Evolutionary conservation across 176 grass and related monocot genomes (phyloP), one percentile per base, ranked within the genome.

Genomic region (Avena eriantha): DNA sequence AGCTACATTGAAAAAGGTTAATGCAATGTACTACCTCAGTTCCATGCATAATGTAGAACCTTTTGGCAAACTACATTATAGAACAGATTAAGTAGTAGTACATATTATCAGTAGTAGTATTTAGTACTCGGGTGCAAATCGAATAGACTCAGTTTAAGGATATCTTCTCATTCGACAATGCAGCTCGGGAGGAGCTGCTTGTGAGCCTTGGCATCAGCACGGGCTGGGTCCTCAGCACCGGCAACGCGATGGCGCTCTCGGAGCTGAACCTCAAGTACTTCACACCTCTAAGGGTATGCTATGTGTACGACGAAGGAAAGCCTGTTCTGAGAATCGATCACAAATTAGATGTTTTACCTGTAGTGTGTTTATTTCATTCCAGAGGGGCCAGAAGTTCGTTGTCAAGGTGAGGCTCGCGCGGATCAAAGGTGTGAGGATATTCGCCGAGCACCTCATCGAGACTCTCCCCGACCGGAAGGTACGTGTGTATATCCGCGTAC

Each of bases 131-230:
- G 19, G 10, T 60, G 57, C 57, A 60, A 60, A 10, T 60, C 8
- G 7, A 7, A 24, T 0, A 63, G 59, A 63, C 59, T 23, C 22
- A 10, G 5, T 26, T 26, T 26, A 26, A n/a, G 7, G 21, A 22
- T 11, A 22, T 5, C 17, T 19, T 56, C 54, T 56, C 4, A 57
- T 19, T 19, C 7, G 19, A 5, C 14, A 47, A 0, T 78, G 21
- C 86, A 97, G 92, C 84, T 63, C 88, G 92, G 11, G 89, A 97
- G 51, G 90, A 90, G 88, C 48, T 93, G 34, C 18, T 82, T 15
- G 77, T 87, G 39, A 54, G 73, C 15, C 33, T 94, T 58, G 90
- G 95, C 31, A 46, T 93, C 35, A 79, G 76, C 74, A 68, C 53
- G 1, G 82, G 24, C 72, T 83, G 76, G 36, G 43, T 97, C 83